Percentiles rank a stretch among this genome's conserved stretches.
phyloP scores from a whole-genome alignment of 169 alveolate species.

The Eimeria sp. region DNA sequence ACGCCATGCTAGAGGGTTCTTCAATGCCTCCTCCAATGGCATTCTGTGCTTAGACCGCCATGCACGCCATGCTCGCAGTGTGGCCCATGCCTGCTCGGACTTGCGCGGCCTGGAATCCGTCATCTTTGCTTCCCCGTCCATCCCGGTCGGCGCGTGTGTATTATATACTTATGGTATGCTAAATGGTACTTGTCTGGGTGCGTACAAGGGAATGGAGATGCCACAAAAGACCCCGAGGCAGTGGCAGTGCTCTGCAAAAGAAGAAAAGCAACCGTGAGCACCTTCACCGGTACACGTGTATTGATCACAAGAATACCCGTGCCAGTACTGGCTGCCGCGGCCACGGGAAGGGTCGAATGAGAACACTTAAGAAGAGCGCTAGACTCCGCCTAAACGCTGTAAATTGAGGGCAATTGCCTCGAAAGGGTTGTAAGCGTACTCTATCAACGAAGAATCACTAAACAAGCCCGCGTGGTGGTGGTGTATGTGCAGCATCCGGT shows the following conservation, averaged over 20 bases:
- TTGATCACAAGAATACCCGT: not conserved
- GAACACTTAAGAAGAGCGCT: not conserved
- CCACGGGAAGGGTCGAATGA: not conserved
- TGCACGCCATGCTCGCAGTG: conserved; percentile 73
- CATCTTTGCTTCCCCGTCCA: conserved; percentile 66
- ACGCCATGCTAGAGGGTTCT: conserved; percentile 67
- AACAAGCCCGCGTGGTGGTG: conserved; percentile 41
- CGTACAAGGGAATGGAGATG: not conserved
- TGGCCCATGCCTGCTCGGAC: conserved; percentile 63
- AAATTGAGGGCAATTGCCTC: not conserved
- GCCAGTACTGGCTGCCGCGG: not conserved
- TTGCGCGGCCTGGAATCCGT: conserved; percentile 37
- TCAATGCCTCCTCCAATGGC: conserved; percentile 78
- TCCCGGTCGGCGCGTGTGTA: conserved; percentile 4
- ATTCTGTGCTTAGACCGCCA: conserved; percentile 71
- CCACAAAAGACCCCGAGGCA: not conserved
- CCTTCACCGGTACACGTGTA: not conserved
- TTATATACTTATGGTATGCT: not conserved
- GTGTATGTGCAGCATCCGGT: conserved; percentile 39
- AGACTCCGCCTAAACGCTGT: not conserved
- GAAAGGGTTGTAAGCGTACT: not conserved
- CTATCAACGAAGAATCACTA: conserved; percentile 23
- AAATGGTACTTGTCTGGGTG: not conserved
- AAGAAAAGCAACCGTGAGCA: not conserved
- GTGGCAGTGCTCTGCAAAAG: not conserved